Evolutionary conservation across 73 alveolate genomes (phyloP).

Genomic region (Blepharisma stoltei): DNA sequence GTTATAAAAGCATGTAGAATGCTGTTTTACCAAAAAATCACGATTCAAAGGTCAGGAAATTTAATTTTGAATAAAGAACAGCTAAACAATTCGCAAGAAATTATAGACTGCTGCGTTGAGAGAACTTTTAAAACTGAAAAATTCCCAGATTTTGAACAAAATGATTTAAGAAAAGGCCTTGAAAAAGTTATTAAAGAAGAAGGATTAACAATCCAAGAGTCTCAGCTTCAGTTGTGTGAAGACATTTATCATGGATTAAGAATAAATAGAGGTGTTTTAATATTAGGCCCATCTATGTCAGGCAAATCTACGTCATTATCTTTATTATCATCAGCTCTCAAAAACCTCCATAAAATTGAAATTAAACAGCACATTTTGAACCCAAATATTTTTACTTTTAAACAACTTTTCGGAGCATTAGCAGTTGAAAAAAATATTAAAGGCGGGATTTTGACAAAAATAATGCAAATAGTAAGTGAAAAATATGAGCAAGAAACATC

Average conservation of each 20-base stretch:
- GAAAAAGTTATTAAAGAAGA: neutral
- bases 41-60: neutral
- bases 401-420: slow-evolving; percentile 17
- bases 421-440: neutral
- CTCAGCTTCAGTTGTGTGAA: neutral
- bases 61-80: neutral
- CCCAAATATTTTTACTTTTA: slow-evolving; percentile 24
- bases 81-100: neutral
- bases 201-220: neutral
- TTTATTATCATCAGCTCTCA: slow-evolving; percentile 12
- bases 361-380: neutral
- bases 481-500: neutral
- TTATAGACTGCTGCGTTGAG: neutral
- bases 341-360: slow-evolving; percentile 1
- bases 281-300: neutral
- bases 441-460: neutral
- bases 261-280: slow-evolving; percentile 1
- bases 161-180: slow-evolving; percentile 27
- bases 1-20: slow-evolving; percentile 15
- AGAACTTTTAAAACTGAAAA: neutral
- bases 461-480: neutral
- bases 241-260: slow-evolving; percentile 15
- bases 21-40: neutral
- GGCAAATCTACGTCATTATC: neutral
- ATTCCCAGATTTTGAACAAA: neutral